These are phyloP conservation scores for Tuber brumale DNA, from an alignment of 495 filamentous ascomycete species.

Conservation along the genomic window DNA sequence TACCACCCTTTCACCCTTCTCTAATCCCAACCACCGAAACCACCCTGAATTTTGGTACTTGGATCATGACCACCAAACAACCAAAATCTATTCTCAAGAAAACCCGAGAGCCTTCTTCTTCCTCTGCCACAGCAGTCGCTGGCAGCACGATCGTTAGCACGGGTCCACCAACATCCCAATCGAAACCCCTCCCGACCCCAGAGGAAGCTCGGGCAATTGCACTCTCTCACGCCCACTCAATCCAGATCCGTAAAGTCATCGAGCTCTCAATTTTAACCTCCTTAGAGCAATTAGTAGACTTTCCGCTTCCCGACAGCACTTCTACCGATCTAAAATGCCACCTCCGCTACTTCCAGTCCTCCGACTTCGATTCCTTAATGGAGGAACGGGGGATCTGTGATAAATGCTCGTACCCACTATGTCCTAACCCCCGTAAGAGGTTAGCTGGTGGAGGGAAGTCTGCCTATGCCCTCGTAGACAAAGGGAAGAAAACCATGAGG, in stretches of 20 bases:
- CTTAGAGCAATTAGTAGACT: slow-evolving; percentile 60
- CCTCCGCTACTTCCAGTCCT: slow-evolving; percentile 66
- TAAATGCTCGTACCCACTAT: slow-evolving; percentile 77
- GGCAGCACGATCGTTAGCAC: slow-evolving; percentile 27
- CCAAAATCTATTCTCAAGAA: slow-evolving; percentile 57
- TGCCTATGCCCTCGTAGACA: slow-evolving; percentile 48
- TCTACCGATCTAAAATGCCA: slow-evolving; percentile 51
- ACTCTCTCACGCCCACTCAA: slow-evolving; percentile 68
- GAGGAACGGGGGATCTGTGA: slow-evolving; percentile 75
- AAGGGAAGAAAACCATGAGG: slow-evolving; percentile 50
- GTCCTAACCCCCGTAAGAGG: slow-evolving; percentile 50
- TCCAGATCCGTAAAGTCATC: slow-evolving; percentile 68
- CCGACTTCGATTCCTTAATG: slow-evolving; percentile 79
- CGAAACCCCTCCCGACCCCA: slow-evolving; percentile 46
- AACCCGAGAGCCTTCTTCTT: slow-evolving; percentile 43
- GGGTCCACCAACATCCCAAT: slow-evolving; percentile 38
- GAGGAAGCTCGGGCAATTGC: slow-evolving; percentile 56
- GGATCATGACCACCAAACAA: slow-evolving; percentile 37
- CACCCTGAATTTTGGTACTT: background rate
- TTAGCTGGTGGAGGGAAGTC: slow-evolving; percentile 46
- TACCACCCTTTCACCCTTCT: background rate
- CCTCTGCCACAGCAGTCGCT: slow-evolving; percentile 37
- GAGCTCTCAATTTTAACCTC: slow-evolving; percentile 64
- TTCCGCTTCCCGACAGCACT: slow-evolving; percentile 53
- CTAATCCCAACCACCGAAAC: background rate